These are phyloP conservation scores for Geranium brycei DNA, from an alignment of 345 rosid genomes.

Conservation along the genomic window DNA sequence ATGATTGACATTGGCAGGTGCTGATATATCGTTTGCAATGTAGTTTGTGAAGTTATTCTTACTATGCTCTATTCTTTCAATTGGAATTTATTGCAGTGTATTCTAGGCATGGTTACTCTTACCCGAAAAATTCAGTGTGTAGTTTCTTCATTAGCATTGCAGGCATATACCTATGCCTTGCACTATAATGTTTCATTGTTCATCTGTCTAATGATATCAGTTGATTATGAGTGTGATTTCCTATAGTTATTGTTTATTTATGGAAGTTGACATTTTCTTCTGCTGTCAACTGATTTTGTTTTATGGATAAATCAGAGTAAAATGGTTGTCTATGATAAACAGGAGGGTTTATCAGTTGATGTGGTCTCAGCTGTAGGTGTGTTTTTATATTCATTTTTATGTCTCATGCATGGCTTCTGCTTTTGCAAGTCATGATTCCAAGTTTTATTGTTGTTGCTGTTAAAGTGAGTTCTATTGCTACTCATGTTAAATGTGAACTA, in stretches of 20 bases:
- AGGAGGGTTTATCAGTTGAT: no score
- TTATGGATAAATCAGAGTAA: no score
- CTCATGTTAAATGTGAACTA: no score
- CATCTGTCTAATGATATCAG: no score
- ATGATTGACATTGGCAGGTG: no score
- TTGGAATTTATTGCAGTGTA: neutral
- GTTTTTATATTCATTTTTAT: neutral
- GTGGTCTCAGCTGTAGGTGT: neutral
- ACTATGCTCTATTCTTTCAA: neutral
- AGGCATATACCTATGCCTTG: no score
- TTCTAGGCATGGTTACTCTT: no score
- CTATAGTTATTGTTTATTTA: neutral
- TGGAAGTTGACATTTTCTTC: neutral
- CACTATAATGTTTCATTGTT: neutral
- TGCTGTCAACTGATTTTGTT: no score
- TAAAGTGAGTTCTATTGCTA: neutral
- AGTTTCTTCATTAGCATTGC: no score
- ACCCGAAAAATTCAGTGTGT: no score
- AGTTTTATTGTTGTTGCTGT: neutral
- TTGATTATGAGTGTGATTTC: neutral
- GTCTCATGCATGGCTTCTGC: neutral
- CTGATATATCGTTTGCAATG: no score
- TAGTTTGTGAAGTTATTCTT: neutral
- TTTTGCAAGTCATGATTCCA: neutral
- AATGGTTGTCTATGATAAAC: no score